These are phyloP conservation scores for Crithidia fasciculata DNA, from an alignment of 208 protist genomes.

Conservation along the genomic window DNA sequence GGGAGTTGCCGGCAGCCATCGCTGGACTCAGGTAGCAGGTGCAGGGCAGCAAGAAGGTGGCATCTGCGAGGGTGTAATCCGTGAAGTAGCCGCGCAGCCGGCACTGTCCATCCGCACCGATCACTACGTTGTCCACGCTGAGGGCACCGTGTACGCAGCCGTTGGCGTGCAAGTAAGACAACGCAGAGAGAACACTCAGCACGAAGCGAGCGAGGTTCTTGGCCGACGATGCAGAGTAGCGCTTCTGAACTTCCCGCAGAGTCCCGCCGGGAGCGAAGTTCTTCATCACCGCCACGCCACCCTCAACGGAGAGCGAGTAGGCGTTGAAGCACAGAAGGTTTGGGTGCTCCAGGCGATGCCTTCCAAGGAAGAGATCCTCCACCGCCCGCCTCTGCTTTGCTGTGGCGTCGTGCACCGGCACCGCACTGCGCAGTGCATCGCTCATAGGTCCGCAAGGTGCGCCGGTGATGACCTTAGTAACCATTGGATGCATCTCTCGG, in stretches of 20 bases:
- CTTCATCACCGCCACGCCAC: conserved; percentile 28
- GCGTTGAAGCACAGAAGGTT: conserved; percentile 16
- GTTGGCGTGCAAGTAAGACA: conserved; percentile 59
- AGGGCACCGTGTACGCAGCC: conserved; percentile 70
- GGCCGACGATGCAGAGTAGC: conserved; percentile 25
- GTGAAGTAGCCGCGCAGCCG: conserved; percentile 65
- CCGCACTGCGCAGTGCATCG: neutral
- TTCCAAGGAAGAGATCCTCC: neutral
- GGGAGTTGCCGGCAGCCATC: conserved; percentile 47
- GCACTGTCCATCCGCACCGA: conserved; percentile 60
- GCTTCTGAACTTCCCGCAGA: conserved; percentile 28
- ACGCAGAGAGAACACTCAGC: conserved; percentile 50
- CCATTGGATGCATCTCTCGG: neutral
- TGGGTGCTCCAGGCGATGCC: conserved; percentile 15
- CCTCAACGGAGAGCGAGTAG: conserved; percentile 18
- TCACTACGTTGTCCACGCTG: conserved; percentile 62
- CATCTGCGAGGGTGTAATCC: conserved; percentile 10
- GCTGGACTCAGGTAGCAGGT: conserved; percentile 70
- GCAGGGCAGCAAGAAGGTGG: conserved; percentile 31
- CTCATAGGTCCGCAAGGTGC: neutral
- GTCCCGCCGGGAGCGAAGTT: conserved; percentile 50
- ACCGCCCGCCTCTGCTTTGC: neutral
- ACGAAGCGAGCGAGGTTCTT: conserved; percentile 42
- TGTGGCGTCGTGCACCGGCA: neutral
- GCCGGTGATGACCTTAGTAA: neutral